Base-by-base conservation (phyloP, 192 early-diverging fungal genomes). In the Coemansia sp. region DNA sequence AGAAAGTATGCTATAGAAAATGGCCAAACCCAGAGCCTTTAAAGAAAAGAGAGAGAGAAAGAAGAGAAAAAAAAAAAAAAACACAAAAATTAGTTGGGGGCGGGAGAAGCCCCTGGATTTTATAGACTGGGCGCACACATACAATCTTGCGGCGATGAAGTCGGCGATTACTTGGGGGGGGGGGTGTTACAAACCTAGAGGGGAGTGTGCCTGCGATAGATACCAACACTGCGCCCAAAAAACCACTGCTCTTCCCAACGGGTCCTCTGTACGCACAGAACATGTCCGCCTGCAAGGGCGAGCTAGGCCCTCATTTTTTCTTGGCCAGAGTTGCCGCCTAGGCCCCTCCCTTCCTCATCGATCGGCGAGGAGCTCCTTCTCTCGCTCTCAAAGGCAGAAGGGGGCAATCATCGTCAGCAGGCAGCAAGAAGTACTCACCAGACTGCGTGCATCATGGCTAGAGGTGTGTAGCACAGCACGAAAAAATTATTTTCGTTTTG, bases 351-450 rank as follows among this genome's bases (percentile, higher is more conserved):
- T 49, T 8, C 47, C 47, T 21, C 19, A 19, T 57, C 5, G 28
- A 57, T 57, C 53, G 53, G 17, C 28, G 6, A 28, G 32, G 28
- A 33, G 23, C 53, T 32, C 53, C 16, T 16, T 57, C 53, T 57
- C 43, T 17, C 43, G 3, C 43, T 6, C 43, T 47, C 17, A 6
- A 49, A 49, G 46, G 21, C 26, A 26, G 26, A 26, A 26, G 7
- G 47, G 47, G 53, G 53, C 53, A 57, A 33, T 28, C 53, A 30
- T 6, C 53, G 53, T 6, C 53, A 32, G 53, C 53, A 57, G 19
- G 53, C 53, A 57, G 28, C 11, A 28, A 33, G 53, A 57, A 57
- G 53, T 57, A 14, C 53, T 57, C 53, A 57, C 23, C 53, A 57
- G 53, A 57, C 53, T 28, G 50, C 26, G 23, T 53, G 50, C 50